Evolutionary conservation across 2,329 filamentous ascomycete species (phyloP), one percentile per base, ranked within the genome.

Genomic region (Coleophoma crateriformis): DNA sequence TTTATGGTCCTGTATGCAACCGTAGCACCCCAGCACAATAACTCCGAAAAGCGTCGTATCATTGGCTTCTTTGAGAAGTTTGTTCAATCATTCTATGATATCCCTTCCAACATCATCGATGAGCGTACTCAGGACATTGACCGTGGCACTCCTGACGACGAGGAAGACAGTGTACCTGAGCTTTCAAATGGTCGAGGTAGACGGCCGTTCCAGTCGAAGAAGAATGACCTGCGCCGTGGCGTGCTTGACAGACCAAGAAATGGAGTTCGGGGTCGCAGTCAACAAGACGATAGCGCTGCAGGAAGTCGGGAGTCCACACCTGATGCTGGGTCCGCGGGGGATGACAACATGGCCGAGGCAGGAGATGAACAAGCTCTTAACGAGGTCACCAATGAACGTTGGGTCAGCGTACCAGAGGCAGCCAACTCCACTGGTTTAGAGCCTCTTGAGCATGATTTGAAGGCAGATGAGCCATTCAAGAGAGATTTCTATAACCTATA

Each of bases 231-330:
- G 37, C 86, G 90, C 51, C 85, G 91, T 58, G 88, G 90, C 52
- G 89, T 96, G 39, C 81, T 99, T 33, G 90, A 96, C 61, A 88
- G 78, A 49, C 76, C 78, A 37, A 84, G 87, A 53, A 86, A 85
- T 58, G 85, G 87, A 51, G 87, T 84, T 67, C 79, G 81, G 56
- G 76, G 80, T 20, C 80, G 86, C 38, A 79, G 77, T 43, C 85
- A 90, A 47, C 91, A 94, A 61, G 88, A 94, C 55, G 88, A 86
- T 54, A 92, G 87, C n/a, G 81, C 81, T 2, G 85, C 87, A 20
- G 84, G 80, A 13, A 96, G 89, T 70, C 90, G 95, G 61, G 90
- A 94, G 59, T 90, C 87, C 1, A 96, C 91, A 0, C 92, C 94
- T 0, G 91, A 95, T 61, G 81, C 85, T 19, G 81, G 75, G n/a